Conservation (phyloP, 1,139 yeast genomes). For the Spathaspora sp. region DNA sequence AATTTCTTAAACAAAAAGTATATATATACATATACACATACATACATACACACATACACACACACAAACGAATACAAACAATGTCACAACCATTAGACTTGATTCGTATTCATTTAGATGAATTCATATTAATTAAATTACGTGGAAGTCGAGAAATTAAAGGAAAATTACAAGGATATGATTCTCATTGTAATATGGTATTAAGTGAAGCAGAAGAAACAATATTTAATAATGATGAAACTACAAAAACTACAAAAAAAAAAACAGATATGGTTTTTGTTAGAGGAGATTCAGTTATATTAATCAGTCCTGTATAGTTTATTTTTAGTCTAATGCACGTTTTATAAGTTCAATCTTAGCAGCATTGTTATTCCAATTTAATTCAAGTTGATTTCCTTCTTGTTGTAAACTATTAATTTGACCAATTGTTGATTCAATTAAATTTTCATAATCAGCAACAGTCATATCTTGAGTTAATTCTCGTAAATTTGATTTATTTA, state of each 20-base stretch:
- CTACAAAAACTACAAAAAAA: constrained; percentile 49
- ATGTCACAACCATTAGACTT: constrained; percentile 71
- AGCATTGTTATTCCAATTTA: constrained; percentile 38
- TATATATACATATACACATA: no score
- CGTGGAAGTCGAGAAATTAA: constrained; percentile 95
- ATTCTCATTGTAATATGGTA: constrained; percentile 94
- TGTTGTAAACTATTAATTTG: constrained; percentile 29
- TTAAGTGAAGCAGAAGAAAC: constrained; percentile 91
- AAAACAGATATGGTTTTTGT: constrained; percentile 88
- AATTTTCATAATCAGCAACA: constrained; percentile 34
- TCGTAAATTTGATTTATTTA: constrained; percentile 15
- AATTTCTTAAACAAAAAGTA: no score
- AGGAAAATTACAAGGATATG: constrained; percentile 92
- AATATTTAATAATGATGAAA: constrained; percentile 57
- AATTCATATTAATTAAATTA: constrained; percentile 80
- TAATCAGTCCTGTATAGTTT: constrained; percentile 52
- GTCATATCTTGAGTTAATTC: constrained; percentile 17
- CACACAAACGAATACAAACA: no score
- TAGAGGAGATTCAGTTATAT: constrained; percentile 92
- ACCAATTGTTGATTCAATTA: constrained; percentile 25
- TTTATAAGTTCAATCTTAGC: constrained; percentile 28
- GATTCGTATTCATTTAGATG: constrained; percentile 84
- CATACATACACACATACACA: no score
- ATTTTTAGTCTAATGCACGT: constrained; percentile 13
- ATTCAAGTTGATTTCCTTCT: constrained; percentile 33